These are phyloP conservation scores for Leptographium procerum DNA, from an alignment of 2,329 filamentous ascomycete genomes.

Conservation along the genomic window DNA sequence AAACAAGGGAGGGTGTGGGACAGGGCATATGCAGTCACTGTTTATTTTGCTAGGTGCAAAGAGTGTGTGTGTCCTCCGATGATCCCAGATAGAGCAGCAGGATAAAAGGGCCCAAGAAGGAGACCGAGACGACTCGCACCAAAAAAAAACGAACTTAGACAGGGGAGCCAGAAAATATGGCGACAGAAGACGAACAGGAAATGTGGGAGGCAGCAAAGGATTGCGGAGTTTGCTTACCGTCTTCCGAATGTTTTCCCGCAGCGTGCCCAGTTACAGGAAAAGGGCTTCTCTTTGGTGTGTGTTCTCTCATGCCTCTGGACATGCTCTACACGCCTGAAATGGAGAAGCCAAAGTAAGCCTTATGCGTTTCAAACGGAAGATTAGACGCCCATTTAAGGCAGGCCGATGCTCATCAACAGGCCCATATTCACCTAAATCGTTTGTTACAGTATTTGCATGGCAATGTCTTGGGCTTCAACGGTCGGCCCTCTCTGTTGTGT, in stretches of 20 bases:
- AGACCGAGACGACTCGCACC: neutral
- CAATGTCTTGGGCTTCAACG: conserved; percentile 49
- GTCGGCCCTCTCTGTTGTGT: conserved; percentile 39
- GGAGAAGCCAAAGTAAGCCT: conserved; percentile 28
- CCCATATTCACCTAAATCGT: conserved; percentile 43
- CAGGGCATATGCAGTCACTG: neutral
- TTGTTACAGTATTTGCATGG: conserved; percentile 54
- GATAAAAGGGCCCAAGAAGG: neutral
- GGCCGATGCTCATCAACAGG: neutral
- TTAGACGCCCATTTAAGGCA: conserved; percentile 13
- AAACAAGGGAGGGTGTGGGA: neutral
- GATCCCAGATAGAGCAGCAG: neutral
- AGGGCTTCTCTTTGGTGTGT: conserved; percentile 55
- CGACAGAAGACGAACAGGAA: conserved; percentile 7
- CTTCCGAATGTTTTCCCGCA: conserved; percentile 53
- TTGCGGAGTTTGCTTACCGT: conserved; percentile 33
- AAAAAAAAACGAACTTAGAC: neutral
- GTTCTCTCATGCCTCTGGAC: conserved; percentile 53
- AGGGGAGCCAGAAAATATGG: neutral
- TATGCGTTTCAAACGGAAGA: conserved; percentile 15
- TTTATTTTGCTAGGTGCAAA: neutral
- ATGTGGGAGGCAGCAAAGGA: neutral
- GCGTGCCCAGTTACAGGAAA: conserved; percentile 45
- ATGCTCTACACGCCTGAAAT: conserved; percentile 49
- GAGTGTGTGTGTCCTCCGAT: neutral